A percentile compares a stretch with the other conserved stretches of the same genome.
Evolutionary conservation across 2,329 filamentous ascomycete genomes (phyloP).

Genomic region (Coleophoma cylindrospora): DNA sequence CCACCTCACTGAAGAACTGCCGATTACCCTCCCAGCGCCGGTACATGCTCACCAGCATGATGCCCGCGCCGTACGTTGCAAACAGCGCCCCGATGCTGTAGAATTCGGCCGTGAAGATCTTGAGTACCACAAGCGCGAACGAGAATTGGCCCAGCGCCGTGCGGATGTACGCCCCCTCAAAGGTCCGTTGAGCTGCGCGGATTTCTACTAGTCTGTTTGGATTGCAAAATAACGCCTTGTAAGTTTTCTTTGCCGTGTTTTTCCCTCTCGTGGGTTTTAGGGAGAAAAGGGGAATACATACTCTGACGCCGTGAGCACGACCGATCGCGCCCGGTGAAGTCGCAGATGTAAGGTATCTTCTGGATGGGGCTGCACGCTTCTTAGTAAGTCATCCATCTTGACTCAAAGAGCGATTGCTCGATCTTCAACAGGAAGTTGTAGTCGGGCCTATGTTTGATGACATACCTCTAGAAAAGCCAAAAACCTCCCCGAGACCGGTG

Average conservation of each 20-base stretch:
- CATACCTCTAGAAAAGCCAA: background rate
- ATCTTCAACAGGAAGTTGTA: background rate
- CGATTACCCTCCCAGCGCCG: constrained; percentile 86
- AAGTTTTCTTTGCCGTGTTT: background rate
- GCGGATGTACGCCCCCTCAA: constrained; percentile 94
- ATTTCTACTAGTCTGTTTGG: constrained; percentile 72
- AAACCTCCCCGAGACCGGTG: background rate
- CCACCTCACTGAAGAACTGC: constrained; percentile 72
- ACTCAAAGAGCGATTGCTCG: background rate
- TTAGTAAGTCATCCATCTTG: constrained; percentile 8
- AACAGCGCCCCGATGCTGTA: constrained; percentile 96
- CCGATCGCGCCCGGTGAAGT: constrained; percentile 76
- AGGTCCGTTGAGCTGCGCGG: constrained; percentile 90
- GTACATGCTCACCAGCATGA: constrained; percentile 79
- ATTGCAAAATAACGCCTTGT: background rate
- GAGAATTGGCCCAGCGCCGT: constrained; percentile 94
- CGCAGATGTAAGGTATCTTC: constrained; percentile 74
- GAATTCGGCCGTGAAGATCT: constrained; percentile 95
- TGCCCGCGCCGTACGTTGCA: constrained; percentile 81
- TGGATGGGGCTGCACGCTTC: constrained; percentile 49
- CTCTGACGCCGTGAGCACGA: constrained; percentile 75
- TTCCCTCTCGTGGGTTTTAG: background rate
- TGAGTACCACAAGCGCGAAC: constrained; percentile 89
- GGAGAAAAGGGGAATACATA: constrained; percentile 9
- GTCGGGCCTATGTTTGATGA: too few species aligned